phyloP scores from a whole-genome alignment of 2,329 filamentous ascomycete species.

The Gaeumannomyces sp. region DNA sequence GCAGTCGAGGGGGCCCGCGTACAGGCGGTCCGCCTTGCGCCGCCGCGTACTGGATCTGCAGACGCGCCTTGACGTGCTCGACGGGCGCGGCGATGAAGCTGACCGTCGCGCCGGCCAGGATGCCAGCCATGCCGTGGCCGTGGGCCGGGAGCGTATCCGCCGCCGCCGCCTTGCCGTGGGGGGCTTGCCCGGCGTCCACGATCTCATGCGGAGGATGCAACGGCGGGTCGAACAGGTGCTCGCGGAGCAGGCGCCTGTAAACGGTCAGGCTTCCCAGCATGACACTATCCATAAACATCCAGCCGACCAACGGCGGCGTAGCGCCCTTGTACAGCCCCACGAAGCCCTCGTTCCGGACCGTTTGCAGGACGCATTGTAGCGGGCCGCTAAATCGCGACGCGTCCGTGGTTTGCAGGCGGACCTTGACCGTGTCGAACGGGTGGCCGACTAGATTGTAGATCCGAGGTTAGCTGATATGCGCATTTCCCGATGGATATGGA shows the following conservation, averaged over 20 bases:
- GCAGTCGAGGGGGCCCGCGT: constrained; percentile 84
- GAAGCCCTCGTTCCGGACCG: constrained; percentile 78
- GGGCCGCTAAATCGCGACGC: constrained; percentile 75
- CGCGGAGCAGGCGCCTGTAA: constrained; percentile 77
- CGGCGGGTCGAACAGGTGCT: constrained; percentile 65
- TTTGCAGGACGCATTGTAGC: constrained; percentile 77
- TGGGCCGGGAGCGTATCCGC: constrained; percentile 58
- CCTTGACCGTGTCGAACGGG: constrained; percentile 94
- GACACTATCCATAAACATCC: constrained; percentile 94
- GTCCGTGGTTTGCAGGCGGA: constrained; percentile 83
- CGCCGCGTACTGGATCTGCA: constrained; percentile 93
- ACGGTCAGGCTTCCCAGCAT: constrained; percentile 91
- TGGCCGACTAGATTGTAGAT: constrained; percentile 45
- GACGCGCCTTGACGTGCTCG: constrained; percentile 87
- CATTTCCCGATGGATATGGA: background rate
- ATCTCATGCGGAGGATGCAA: constrained; percentile 25
- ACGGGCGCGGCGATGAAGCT: constrained; percentile 89
- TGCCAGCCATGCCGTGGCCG: constrained; percentile 82
- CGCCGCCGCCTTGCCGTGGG: constrained; percentile 6
- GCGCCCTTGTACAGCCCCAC: constrained; percentile 90
- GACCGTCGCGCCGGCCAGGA: constrained; percentile 82
- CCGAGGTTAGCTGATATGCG: background rate
- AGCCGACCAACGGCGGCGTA: constrained; percentile 84
- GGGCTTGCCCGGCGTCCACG: constrained; percentile 22
- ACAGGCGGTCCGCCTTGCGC: constrained; percentile 68